These are phyloP conservation scores for Cordyceps farinosa DNA, from an alignment of 2,329 filamentous ascomycete species.

Conservation along the genomic window DNA sequence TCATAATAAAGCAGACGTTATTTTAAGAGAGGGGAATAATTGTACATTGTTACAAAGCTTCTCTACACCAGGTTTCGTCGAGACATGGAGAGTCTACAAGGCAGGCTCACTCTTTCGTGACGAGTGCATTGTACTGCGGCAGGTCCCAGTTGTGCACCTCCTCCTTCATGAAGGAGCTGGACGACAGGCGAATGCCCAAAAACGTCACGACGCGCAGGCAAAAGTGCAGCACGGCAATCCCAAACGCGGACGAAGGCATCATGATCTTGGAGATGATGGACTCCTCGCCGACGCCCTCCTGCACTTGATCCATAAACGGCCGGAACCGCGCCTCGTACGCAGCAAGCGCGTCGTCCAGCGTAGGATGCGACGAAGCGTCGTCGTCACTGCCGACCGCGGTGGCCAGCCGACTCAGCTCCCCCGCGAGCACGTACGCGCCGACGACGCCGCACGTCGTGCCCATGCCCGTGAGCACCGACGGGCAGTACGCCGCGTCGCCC, in stretches of 20 bases:
- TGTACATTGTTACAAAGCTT: no score
- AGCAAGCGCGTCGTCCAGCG: constrained; percentile 33
- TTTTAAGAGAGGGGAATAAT: no score
- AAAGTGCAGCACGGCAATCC: background rate
- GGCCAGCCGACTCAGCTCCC: constrained; percentile 39
- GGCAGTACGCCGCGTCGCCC: constrained; percentile 53
- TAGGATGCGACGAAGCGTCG: constrained; percentile 4
- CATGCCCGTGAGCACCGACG: constrained; percentile 47
- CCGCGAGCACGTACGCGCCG: constrained; percentile 54
- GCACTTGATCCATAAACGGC: constrained; percentile 42
- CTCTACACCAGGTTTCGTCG: no score
- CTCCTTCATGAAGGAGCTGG: constrained; percentile 17
- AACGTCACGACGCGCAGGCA: constrained; percentile 10
- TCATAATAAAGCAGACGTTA: no score
- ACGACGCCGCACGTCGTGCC: constrained; percentile 48
- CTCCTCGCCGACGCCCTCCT: constrained; percentile 17
- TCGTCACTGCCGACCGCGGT: constrained; percentile 22
- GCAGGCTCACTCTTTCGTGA: background rate
- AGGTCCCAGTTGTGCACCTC: constrained; percentile 14
- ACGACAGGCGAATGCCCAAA: constrained; percentile 12
- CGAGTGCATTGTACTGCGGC: constrained; percentile 11
- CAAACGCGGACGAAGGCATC: constrained; percentile 15
- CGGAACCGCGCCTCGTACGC: constrained; percentile 43
- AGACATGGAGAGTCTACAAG: no score
- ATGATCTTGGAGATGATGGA: background rate